phyloP scores from a whole-genome alignment of 208 protist genomes.

The Polymyxa betae region DNA sequence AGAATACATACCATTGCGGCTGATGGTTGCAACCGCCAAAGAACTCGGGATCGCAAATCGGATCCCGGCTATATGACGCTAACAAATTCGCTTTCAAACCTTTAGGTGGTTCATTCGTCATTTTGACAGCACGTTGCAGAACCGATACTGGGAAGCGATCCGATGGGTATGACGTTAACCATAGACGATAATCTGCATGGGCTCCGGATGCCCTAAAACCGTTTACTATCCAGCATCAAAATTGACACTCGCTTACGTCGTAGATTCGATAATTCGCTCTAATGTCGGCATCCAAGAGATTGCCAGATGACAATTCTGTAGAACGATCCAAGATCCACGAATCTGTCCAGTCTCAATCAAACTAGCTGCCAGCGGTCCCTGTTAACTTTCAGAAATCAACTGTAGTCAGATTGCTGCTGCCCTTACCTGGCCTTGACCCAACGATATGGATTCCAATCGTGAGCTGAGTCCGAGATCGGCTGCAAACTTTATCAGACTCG shows the following conservation, averaged over 20 bases:
- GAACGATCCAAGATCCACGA: constrained; percentile 84
- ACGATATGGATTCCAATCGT: constrained; percentile 87
- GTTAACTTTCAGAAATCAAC: neutral
- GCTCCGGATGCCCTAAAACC: no score
- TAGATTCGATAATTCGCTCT: constrained; percentile 90
- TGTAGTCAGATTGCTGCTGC: constrained; percentile 72
- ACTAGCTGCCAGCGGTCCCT: constrained; percentile 74
- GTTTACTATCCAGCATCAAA: no score
- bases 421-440: constrained; percentile 93
- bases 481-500: constrained; percentile 84
- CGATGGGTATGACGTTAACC: constrained; percentile 95
- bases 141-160: constrained; percentile 92
- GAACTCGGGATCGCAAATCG: constrained; percentile 58
- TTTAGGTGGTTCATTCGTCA: constrained; percentile 97
- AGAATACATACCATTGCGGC: constrained; percentile 25
- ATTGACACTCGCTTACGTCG: constrained; percentile 78
- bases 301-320: constrained; percentile 96
- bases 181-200: constrained; percentile 93
- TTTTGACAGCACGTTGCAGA: constrained; percentile 95
- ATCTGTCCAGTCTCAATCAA: constrained; percentile 87
- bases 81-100: constrained; percentile 92
- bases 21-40: constrained; percentile 26
- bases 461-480: constrained; percentile 69
- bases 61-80: constrained; percentile 82
- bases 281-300: constrained; percentile 87